phyloP scores from a whole-genome alignment of 768 basidiomycete genomes.

The Hemileccinum rubropunctum region DNA sequence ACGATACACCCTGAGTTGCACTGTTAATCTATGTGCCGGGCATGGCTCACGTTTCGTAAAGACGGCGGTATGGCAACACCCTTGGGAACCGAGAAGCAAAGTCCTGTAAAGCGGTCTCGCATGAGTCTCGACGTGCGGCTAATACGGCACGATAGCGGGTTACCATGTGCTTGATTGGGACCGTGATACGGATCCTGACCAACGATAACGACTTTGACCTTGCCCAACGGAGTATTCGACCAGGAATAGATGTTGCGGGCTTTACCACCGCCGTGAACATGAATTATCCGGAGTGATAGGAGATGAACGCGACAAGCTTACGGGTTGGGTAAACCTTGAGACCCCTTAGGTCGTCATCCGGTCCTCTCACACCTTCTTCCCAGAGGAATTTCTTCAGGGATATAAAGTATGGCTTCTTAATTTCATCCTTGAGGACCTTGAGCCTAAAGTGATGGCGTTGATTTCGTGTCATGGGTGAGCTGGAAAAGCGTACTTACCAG shows the following conservation, averaged over 20 bases:
- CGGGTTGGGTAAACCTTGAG: slow-evolving; percentile 77
- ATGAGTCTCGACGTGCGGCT: slow-evolving; percentile 10
- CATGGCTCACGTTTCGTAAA: slow-evolving; percentile 63
- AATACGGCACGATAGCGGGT: slow-evolving; percentile 17
- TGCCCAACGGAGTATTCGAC: slow-evolving; percentile 84
- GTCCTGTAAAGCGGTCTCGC: slow-evolving; percentile 43
- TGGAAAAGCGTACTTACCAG: slow-evolving; percentile 42
- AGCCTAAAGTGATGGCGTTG: slow-evolving; percentile 47
- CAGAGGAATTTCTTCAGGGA: slow-evolving; percentile 67
- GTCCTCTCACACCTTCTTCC: slow-evolving; percentile 57
- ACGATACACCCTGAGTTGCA: slow-evolving; percentile 15
- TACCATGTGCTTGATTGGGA: slow-evolving; percentile 81
- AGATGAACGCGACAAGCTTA: slow-evolving; percentile 37
- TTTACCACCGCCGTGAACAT: slow-evolving; percentile 28
- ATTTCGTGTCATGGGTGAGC: neutral
- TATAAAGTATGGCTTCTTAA: slow-evolving; percentile 76
- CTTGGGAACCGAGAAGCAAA: slow-evolving; percentile 86
- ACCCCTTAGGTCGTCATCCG: slow-evolving; percentile 41
- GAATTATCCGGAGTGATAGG: slow-evolving; percentile 2
- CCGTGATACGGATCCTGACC: slow-evolving; percentile 90
- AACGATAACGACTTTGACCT: slow-evolving; percentile 85
- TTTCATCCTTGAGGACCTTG: slow-evolving; percentile 69
- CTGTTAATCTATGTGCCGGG: slow-evolving; percentile 1
- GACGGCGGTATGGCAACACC: slow-evolving; percentile 79
- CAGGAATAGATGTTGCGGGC: slow-evolving; percentile 89